Conservation (phyloP, 1,284 basidiomycete species). For the Ustilago xerochloae region DNA sequence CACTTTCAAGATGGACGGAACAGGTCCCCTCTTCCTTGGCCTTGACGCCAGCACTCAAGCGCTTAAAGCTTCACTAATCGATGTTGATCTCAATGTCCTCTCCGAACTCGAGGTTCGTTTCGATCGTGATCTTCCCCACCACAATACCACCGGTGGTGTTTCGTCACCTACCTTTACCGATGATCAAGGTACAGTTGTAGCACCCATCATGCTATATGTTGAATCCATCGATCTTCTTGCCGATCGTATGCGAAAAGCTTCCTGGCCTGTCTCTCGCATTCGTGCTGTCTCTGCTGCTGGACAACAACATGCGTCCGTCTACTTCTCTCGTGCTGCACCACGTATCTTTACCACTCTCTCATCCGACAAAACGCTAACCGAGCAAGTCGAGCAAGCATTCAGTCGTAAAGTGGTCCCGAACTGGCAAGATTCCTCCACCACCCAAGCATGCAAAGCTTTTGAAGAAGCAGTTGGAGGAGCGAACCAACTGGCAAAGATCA, state of each 20-base stretch:
- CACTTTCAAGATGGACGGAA: constrained; percentile 12
- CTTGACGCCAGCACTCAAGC: constrained; percentile 89
- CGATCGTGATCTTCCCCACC: constrained; percentile 79
- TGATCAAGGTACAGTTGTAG: constrained; percentile 73
- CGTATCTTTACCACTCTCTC: constrained; percentile 74
- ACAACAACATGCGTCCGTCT: constrained; percentile 93
- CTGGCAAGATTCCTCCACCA: constrained; percentile 92
- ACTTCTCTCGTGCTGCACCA: constrained; percentile 78
- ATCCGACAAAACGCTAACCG: constrained; percentile 71
- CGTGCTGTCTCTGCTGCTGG: constrained; percentile 79
- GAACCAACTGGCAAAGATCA: constrained; percentile 78
- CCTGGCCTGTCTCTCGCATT: constrained; percentile 75
- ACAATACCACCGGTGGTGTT: constrained; percentile 75
- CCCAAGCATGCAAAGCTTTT: constrained; percentile 77
- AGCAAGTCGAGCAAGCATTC: constrained; percentile 74
- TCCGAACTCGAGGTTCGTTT: constrained; percentile 83
- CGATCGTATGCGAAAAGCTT: constrained; percentile 75
- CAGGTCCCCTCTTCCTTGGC: constrained; percentile 77
- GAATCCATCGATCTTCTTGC: constrained; percentile 84
- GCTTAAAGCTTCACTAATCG: constrained; percentile 77
- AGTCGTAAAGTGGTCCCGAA: constrained; percentile 80
- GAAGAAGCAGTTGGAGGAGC: constrained; percentile 75
- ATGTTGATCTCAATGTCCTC: constrained; percentile 74
- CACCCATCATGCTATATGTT: constrained; percentile 84
- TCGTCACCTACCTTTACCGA: constrained; percentile 24